Evolutionary conservation across 306 rosid species (phyloP).

Genomic region (Casuarina glauca): DNA sequence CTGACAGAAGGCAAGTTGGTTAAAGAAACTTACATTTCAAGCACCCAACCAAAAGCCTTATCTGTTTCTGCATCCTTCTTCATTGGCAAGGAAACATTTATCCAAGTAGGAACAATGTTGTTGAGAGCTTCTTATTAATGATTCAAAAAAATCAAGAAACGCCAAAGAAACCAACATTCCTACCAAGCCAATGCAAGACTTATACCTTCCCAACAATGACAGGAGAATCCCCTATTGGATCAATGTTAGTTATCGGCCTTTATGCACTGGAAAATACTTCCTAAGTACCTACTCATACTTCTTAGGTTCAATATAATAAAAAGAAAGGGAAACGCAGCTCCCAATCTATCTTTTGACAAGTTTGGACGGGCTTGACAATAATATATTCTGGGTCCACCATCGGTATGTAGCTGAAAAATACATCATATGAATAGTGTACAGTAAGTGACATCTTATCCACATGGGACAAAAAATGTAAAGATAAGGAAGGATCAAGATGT

Average conservation of each 20-base stretch:
- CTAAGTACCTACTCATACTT: constrained; percentile 70
- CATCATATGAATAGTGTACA: not conserved
- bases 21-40: constrained; percentile 74
- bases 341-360: constrained; percentile 75
- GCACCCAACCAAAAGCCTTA: constrained; percentile 99
- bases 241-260: constrained; percentile 81
- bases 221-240: constrained; percentile 97
- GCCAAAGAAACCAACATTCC: constrained; percentile 15
- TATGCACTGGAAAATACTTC: constrained; percentile 74
- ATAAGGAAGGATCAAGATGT: not conserved
- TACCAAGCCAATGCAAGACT: constrained; percentile 15
- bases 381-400: constrained; percentile 96
- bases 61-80: constrained; percentile 97
- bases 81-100: constrained; percentile 97
- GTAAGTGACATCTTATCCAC: constrained; percentile 8
- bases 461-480: not conserved
- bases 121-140: constrained; percentile 70
- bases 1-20: constrained; percentile 8
- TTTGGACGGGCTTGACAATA: constrained; percentile 91
- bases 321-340: constrained; percentile 98
- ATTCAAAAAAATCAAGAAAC: constrained; percentile 24
- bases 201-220: constrained; percentile 91
- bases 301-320: constrained; percentile 91
- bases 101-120: constrained; percentile 99
- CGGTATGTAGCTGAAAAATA: constrained; percentile 77